phyloP scores from a whole-genome alignment of 2,329 filamentous ascomycete genomes.

The Dactylonectria macrodidyma region DNA sequence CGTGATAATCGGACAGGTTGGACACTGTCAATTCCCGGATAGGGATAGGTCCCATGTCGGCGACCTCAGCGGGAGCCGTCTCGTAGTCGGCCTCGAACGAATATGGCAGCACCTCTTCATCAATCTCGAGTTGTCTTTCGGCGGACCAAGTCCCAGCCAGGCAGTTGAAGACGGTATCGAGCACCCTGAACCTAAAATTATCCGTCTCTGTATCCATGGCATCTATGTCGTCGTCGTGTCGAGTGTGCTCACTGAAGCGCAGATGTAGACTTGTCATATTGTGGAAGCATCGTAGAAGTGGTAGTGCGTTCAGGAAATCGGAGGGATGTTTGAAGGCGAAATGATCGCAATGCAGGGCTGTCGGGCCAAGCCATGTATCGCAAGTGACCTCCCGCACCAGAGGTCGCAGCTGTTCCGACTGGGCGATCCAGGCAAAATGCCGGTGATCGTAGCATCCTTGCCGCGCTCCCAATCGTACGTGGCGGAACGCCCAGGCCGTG shows the following conservation, averaged over 20 bases:
- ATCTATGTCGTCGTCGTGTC: slow-evolving; percentile 13
- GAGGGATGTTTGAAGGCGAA: slow-evolving; percentile 4
- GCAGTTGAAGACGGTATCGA: slow-evolving; percentile 28
- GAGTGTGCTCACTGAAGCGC: slow-evolving; percentile 18
- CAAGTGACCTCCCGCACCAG: slow-evolving; percentile 29
- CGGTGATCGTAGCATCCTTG: slow-evolving; percentile 14
- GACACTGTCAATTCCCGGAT: slow-evolving; percentile 24
- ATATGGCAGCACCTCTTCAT: slow-evolving; percentile 8
- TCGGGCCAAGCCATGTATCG: slow-evolving; percentile 26
- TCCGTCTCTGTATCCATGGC: slow-evolving; percentile 16
- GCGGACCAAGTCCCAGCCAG: slow-evolving; percentile 20
- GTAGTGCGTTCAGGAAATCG: slow-evolving; percentile 24
- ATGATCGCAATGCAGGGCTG: not conserved
- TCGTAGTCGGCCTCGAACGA: slow-evolving; percentile 5
- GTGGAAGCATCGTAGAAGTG: slow-evolving; percentile 16
- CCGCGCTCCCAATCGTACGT: slow-evolving; percentile 22
- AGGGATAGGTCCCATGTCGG: slow-evolving; percentile 6
- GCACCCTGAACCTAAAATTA: slow-evolving; percentile 26
- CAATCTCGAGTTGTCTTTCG: slow-evolving; percentile 10
- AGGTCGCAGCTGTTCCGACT: slow-evolving; percentile 7
- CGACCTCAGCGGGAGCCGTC: not conserved
- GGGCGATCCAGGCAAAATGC: slow-evolving; percentile 17
- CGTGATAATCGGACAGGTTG: slow-evolving; percentile 22
- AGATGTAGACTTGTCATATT: slow-evolving; percentile 22
- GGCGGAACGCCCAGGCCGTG: slow-evolving; percentile 25